Percentiles rank a stretch among this genome's conserved stretches.
Evolutionary conservation across 208 protist species (phyloP).

Genomic region (Herpetomonas samuelpessoai): DNA sequence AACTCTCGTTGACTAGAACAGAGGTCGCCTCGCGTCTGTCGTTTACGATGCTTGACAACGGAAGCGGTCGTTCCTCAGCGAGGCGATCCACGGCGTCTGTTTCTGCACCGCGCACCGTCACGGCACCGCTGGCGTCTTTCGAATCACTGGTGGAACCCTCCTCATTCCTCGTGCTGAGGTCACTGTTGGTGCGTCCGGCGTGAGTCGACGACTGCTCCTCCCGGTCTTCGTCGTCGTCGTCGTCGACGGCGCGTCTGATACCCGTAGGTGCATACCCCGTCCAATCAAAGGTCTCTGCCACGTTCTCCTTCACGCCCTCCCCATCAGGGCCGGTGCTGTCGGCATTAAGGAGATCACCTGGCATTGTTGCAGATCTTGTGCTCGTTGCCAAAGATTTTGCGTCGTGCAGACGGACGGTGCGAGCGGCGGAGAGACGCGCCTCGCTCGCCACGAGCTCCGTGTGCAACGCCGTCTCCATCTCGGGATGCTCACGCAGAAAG

Average conservation of each 20-base stretch:
- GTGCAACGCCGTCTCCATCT: conserved; percentile 28
- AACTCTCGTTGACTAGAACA: too few relatives aligned
- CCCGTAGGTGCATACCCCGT: not conserved
- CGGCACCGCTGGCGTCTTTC: not conserved
- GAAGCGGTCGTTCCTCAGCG: too few relatives aligned
- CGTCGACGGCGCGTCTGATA: not conserved
- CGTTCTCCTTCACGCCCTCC: too few relatives aligned
- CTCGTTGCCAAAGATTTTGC: not conserved
- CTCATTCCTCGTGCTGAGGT: not conserved
- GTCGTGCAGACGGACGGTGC: conserved; percentile 5
- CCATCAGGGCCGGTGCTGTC: too few relatives aligned
- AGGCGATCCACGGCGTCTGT: too few relatives aligned
- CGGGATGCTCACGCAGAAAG: conserved; percentile 25
- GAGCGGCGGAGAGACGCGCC: conserved; percentile 11
- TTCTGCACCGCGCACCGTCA: not conserved
- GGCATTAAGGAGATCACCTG: too few relatives aligned
- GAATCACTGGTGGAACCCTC: not conserved
- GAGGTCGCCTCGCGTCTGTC: too few relatives aligned
- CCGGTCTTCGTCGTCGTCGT: not conserved
- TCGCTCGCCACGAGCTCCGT: conserved; percentile 25
- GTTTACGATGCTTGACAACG: too few relatives aligned
- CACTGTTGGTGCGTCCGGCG: not conserved
- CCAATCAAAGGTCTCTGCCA: not conserved
- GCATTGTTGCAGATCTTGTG: too few relatives aligned
- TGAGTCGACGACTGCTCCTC: not conserved